These are phyloP conservation scores for Moesziomyces sp. DNA, from an alignment of 1,284 basidiomycete genomes.

Conservation along the genomic window DNA sequence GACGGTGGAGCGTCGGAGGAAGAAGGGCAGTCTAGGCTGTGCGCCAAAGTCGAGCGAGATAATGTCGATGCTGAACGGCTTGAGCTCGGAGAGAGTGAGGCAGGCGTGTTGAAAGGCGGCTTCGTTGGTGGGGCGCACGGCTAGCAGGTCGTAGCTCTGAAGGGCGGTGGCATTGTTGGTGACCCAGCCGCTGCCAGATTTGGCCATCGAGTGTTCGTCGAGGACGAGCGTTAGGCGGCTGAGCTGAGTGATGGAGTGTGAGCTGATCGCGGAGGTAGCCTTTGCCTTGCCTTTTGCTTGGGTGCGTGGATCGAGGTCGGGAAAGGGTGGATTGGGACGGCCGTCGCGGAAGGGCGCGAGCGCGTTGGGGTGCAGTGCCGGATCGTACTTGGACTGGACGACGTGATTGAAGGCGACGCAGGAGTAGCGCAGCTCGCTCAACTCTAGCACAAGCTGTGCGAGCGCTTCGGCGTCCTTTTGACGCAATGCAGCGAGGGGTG, in stretches of 20 bases:
- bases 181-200: constrained; percentile 56
- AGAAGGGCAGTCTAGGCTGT: constrained; percentile 79
- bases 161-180: constrained; percentile 55
- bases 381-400: constrained; percentile 53
- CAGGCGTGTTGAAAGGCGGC: constrained; percentile 80
- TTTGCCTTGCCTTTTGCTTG: constrained; percentile 22
- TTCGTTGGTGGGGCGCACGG: constrained; percentile 78
- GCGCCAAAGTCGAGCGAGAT: constrained; percentile 81
- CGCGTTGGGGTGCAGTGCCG: constrained; percentile 38
- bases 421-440: constrained; percentile 52
- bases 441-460: constrained; percentile 39
- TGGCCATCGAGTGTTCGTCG: constrained; percentile 59
- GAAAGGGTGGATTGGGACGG: constrained; percentile 51
- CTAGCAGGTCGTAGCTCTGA: constrained; percentile 78
- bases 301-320: constrained; percentile 56
- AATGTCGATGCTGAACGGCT: constrained; percentile 81
- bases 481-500: constrained; percentile 20
- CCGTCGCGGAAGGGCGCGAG: constrained; percentile 30
- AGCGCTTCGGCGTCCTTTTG: constrained; percentile 34
- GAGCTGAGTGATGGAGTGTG: constrained; percentile 52
- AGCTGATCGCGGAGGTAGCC: background rate
- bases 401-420: constrained; percentile 60
- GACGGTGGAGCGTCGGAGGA: constrained; percentile 82
- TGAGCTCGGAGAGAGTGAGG: constrained; percentile 81
- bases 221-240: constrained; percentile 64